phyloP scores from a whole-genome alignment of 306 rosid genomes.

The Glycine latifolia region DNA sequence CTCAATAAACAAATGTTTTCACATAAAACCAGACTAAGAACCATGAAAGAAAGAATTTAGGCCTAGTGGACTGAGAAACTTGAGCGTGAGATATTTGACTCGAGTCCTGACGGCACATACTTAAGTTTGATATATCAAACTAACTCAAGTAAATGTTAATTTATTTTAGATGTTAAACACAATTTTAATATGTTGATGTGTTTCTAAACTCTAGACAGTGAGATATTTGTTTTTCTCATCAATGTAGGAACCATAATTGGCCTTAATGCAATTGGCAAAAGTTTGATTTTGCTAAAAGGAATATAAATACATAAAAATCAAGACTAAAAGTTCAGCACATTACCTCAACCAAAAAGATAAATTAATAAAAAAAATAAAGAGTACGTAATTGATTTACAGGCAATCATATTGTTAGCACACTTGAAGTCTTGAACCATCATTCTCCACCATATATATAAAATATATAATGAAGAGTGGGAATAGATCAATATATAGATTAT shows the following conservation, averaged over 20 bases:
- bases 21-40: too few relatives aligned
- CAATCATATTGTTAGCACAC: not conserved
- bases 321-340: not conserved
- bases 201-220: not conserved
- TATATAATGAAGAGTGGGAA: not conserved
- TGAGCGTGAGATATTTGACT: too few relatives aligned
- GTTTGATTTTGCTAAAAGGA: not conserved
- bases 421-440: not conserved
- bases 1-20: too few relatives aligned
- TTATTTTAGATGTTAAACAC: too few relatives aligned
- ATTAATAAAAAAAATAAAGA: not conserved
- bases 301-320: not conserved
- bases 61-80: too few relatives aligned
- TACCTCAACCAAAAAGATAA: not conserved
- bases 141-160: too few relatives aligned
- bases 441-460: not conserved
- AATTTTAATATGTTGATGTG: too few relatives aligned
- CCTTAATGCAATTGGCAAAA: not conserved
- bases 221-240: too few relatives aligned
- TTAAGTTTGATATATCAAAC: too few relatives aligned
- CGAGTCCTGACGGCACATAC: too few relatives aligned
- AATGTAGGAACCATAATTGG: not conserved
- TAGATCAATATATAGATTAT: not conserved
- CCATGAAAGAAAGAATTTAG: too few relatives aligned
- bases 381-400: not conserved